Evolutionary conservation across 768 basidiomycete genomes (phyloP), one percentile per base, ranked within the genome.

Genomic region (Tulasnella sp.): DNA sequence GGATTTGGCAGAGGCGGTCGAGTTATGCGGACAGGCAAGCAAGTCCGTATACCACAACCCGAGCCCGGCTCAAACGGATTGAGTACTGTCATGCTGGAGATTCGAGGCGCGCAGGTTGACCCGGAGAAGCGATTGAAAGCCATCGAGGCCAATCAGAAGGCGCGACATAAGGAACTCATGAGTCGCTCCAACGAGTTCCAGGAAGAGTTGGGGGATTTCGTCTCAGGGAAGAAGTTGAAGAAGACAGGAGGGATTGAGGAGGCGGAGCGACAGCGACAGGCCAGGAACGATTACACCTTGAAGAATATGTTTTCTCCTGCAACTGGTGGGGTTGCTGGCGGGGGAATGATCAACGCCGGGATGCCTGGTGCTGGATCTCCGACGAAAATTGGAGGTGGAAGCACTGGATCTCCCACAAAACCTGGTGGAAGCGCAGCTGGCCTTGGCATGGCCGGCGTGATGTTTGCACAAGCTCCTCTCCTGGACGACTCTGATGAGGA

Each of bases 191-290:
- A 98, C 84, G 95, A 94, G 82, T 91, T 98, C 85, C 90, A 95
- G 82, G 87, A 88, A 19, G 97, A 99, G 87, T 84, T 99, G 82
- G 85, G 86, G 71, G 95, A 93, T 5, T 98, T 99, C 85, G 96
- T 99, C 76, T 89, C 87, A 5, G 90, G 91, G 80, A 94, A 93
- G 88, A 96, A 93, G 87, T 86, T 99, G 84, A 94, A 91, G 88
- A 93, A 96, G 94, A 99, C 97, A 24, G 97, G 97, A 38, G 97
- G 96, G 19, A 93, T 95, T 34, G 95, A 97, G 85, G 95, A 97
- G 86, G 89, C 87, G 34, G 97, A 99, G 86, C 88, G 97, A 79
- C 89, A 97, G 82, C 88, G 97, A 82, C 93, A 96, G 88, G 91
- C 90, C 84, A 88, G 91, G 85, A 95, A 94, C 83, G 96, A 96